Conservation (phyloP, 495 filamentous ascomycete species). For the Chlorociboria aeruginascens region DNA sequence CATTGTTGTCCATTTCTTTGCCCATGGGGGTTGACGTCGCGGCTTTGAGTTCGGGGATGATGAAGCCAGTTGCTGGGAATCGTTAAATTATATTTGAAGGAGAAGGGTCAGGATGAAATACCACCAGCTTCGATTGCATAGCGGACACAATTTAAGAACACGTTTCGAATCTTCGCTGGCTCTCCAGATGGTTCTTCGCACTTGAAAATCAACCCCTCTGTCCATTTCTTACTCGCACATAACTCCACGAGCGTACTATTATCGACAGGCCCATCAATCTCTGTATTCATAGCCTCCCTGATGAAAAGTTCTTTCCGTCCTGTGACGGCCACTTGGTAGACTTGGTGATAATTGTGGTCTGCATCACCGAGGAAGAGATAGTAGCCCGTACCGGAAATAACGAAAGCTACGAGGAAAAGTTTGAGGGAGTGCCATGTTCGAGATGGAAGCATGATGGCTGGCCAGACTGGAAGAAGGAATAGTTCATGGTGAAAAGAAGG, state of each 20-base stretch:
- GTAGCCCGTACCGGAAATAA: too few relatives aligned
- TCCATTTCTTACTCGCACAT: conserved; percentile 23
- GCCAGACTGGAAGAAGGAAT: too few relatives aligned
- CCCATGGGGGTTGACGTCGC: conserved; percentile 20
- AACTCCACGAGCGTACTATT: conserved; percentile 16
- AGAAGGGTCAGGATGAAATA: background rate
- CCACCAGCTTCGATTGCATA: conserved; percentile 37
- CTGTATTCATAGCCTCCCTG: conserved; percentile 16
- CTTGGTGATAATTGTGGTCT: too few relatives aligned
- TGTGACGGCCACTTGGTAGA: too few relatives aligned
- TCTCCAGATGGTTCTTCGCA: conserved; percentile 22
- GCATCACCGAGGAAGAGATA: too few relatives aligned
- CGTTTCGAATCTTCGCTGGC: conserved; percentile 22
- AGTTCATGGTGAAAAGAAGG: too few relatives aligned
- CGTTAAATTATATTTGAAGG: background rate
- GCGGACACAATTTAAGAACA: conserved; percentile 32
- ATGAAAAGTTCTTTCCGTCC: conserved; percentile 14
- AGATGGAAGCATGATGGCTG: too few relatives aligned
- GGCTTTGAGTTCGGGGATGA: conserved; percentile 32
- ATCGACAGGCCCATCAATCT: conserved; percentile 24
- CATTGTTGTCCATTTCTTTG: background rate
- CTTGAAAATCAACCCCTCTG: conserved; percentile 20
- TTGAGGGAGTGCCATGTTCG: too few relatives aligned
- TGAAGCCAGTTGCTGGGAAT: conserved; percentile 24
- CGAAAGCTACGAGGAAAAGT: too few relatives aligned